Conservation (phyloP, 352 stramenopile species). For the Blastocystis hominis region DNA sequence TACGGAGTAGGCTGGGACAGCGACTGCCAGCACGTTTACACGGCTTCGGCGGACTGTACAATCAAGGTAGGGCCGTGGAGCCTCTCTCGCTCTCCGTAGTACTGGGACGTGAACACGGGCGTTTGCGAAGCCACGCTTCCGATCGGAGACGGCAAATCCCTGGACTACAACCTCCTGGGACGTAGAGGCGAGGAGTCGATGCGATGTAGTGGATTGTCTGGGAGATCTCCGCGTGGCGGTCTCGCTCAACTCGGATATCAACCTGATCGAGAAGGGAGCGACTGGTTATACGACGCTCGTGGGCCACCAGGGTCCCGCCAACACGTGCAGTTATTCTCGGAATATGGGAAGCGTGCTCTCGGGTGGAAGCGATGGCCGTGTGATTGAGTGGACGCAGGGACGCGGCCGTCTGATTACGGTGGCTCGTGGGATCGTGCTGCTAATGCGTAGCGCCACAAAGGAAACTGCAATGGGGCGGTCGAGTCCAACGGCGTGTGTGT, state of each 20-base stretch:
- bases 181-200: neutral
- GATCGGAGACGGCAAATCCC: slow-evolving; percentile 44
- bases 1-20: slow-evolving; percentile 75
- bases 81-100: slow-evolving; percentile 11
- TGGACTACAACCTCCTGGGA: slow-evolving; percentile 17
- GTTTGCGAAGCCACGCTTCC: slow-evolving; percentile 8
- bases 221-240: slow-evolving; percentile 6
- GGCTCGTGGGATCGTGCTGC: slow-evolving; percentile 66
- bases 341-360: slow-evolving; percentile 68
- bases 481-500: slow-evolving; percentile 67
- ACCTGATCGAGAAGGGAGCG: slow-evolving; percentile 46
- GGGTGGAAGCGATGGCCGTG: slow-evolving; percentile 72
- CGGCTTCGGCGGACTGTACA: slow-evolving; percentile 75
- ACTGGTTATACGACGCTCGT: slow-evolving; percentile 16
- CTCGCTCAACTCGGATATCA: slow-evolving; percentile 38
- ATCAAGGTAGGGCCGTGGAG: slow-evolving; percentile 64
- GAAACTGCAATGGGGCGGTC: slow-evolving; percentile 70
- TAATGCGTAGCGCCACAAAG: slow-evolving; percentile 64
- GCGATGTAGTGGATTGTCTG: slow-evolving; percentile 1
- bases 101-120: slow-evolving; percentile 37
- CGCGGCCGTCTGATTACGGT: slow-evolving; percentile 63
- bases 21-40: slow-evolving; percentile 72
- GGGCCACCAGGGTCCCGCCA: slow-evolving; percentile 29
- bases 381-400: slow-evolving; percentile 68
- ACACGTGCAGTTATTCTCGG: neutral